Base-by-base conservation (phyloP, 345 rosid species). In the Aegle marmelos region DNA sequence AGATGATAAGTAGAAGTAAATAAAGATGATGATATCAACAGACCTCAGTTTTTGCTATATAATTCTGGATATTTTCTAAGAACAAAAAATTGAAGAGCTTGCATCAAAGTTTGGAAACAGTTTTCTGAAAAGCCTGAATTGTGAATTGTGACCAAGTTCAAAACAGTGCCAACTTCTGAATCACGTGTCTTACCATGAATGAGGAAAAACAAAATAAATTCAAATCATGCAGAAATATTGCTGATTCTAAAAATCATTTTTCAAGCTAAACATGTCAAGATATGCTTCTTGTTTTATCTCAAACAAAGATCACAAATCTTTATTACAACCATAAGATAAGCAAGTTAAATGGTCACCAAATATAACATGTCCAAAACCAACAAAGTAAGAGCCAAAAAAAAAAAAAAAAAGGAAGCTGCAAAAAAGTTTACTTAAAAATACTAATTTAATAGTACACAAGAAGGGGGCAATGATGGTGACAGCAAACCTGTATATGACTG, bases 401-500 rank as follows among this genome's bases (percentile, higher is more conserved):
- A 25, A 45, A 31, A 28, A 70, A 50, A 70, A 70, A 30, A 19
- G 16, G 37, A 45, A 31, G 59, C 56, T 28, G 13, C 14, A 16
- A n/a, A 34, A 70, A 70, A 17, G 2, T 28, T 19, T 8, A 70
- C 19, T 27, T 28, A 9, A 28, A 19, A 74, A 45, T 7, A 14
- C 21, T 39, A 16, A 45, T 31, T 22, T 33, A 48, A 41, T 68
- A 54, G 34, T 37, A 8, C 3, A 16, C 69, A 66, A 24, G 54
- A 53, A 56, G 21, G 11, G 76, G 61, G 10, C 28, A 39, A 76
- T 5, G 28, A 73, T 54, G 25, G 56, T 66, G 57, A 62, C 22
- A 50, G 34, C 73, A 65, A 27, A 95, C 99, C 99, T 92, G 94
- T 80, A 87, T 68, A 76, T 95, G 98, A 86, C 98, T 92, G 82